Evolutionary conservation across 164 flowering plant species (phyloP).

Genomic region (Vitis riparia): DNA sequence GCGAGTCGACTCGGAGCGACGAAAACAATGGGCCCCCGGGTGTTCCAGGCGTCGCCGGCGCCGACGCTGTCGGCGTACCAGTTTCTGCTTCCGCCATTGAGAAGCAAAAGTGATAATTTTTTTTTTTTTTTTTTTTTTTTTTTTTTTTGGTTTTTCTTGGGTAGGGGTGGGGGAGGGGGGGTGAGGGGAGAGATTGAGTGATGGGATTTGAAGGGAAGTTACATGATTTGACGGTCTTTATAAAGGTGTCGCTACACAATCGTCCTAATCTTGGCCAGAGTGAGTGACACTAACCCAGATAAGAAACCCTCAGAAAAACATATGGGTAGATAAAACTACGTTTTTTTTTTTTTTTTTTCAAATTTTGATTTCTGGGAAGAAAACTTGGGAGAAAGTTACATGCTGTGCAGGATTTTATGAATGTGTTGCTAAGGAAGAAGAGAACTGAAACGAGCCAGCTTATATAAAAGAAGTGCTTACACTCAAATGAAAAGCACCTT

Average conservation of each 20-base stretch:
- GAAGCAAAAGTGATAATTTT: neutral
- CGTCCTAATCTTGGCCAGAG: conserved; percentile 14
- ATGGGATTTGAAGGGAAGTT: conserved; percentile 1
- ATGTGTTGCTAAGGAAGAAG: conserved; percentile 31
- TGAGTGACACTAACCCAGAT: neutral
- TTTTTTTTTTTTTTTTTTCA: conserved; percentile 31
- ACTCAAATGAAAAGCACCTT: too few relatives aligned
- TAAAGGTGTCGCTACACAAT: conserved; percentile 14
- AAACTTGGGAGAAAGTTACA: conserved; percentile 14
- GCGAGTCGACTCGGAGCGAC: conserved; percentile 62
- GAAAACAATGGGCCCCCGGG: conserved; percentile 73
- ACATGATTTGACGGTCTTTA: conserved; percentile 28
- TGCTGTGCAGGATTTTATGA: conserved; percentile 29
- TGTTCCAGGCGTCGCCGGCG: conserved; percentile 81
- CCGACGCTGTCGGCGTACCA: conserved; percentile 51
- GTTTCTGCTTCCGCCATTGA: conserved; percentile 44
- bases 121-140: neutral
- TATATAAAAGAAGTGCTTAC: neutral
- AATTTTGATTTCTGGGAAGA: conserved; percentile 12
- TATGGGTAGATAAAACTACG: neutral
- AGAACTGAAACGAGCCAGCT: conserved; percentile 28
- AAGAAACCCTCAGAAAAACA: neutral
- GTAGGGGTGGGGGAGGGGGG: neutral
- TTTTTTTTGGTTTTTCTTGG: conserved; percentile 28
- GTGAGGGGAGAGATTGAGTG: neutral